A percentile compares a stretch with the other conserved stretches of the same genome.
These are phyloP conservation scores for Albatrellus ellisii DNA, from an alignment of 768 basidiomycete species.

Conservation along the genomic window DNA sequence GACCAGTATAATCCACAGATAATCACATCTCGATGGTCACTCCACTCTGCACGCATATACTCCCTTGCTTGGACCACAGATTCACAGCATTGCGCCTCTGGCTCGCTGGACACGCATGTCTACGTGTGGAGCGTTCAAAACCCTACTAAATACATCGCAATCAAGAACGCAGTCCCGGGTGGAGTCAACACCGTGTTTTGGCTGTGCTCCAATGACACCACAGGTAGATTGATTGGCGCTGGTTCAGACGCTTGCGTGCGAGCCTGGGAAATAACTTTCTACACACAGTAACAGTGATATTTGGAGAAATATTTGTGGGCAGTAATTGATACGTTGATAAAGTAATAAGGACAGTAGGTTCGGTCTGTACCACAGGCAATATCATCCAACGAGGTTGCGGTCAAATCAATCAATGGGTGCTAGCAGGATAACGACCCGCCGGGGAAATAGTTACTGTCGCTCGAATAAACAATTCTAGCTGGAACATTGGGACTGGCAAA, in stretches of 20 bases:
- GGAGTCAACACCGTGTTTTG: constrained; percentile 78
- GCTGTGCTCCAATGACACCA: constrained; percentile 31
- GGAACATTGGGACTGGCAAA: no score
- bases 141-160: constrained; percentile 60
- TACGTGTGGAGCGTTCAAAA: constrained; percentile 75
- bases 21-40: constrained; percentile 70
- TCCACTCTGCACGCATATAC: constrained; percentile 73
- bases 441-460: no score
- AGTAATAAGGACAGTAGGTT: no score
- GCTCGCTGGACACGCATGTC: constrained; percentile 85
- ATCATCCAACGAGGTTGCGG: no score
- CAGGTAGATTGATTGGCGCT: constrained; percentile 45
- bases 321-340: no score
- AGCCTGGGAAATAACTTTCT: constrained; percentile 47
- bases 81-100: constrained; percentile 70
- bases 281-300: constrained; percentile 21
- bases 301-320: constrained; percentile 16
- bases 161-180: constrained; percentile 79
- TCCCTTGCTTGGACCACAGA: constrained; percentile 68
- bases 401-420: no score
- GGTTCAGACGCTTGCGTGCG: constrained; percentile 78
- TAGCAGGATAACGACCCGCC: no score
- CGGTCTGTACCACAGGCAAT: no score
- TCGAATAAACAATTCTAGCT: no score
- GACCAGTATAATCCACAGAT: constrained; percentile 25